phyloP scores from a whole-genome alignment of 495 filamentous ascomycete genomes.

The Xylaria grammica region DNA sequence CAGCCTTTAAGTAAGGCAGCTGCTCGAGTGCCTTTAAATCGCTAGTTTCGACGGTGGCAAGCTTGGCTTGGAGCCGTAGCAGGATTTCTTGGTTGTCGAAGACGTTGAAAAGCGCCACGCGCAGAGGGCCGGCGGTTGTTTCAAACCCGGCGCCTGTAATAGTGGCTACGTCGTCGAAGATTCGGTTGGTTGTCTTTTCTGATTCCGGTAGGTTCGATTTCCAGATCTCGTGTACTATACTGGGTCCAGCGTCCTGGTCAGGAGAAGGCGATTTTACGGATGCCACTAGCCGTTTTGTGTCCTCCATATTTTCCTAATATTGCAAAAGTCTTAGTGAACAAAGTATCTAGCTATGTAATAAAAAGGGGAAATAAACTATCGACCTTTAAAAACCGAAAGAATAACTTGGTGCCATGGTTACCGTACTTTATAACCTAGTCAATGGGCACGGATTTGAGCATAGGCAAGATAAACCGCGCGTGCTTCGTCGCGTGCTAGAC shows the following conservation, averaged over 20 bases:
- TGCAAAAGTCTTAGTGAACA: no score
- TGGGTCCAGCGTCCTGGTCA: background rate
- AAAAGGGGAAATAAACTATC: no score
- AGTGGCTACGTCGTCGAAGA: conserved; percentile 28
- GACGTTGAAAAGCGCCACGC: conserved; percentile 30
- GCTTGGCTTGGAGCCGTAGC: conserved; percentile 20
- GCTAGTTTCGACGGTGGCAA: conserved; percentile 17
- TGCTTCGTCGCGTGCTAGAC: no score
- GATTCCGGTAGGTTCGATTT: conserved; percentile 7
- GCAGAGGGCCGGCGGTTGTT: conserved; percentile 28
- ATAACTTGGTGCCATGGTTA: no score
- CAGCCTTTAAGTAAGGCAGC: conserved; percentile 43
- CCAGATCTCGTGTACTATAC: background rate
- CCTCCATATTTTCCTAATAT: conserved; percentile 19
- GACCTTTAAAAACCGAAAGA: no score
- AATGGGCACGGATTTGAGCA: no score
- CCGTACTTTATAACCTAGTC: no score
- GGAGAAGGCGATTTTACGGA: background rate
- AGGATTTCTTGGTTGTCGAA: conserved; percentile 26
- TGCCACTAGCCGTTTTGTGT: background rate
- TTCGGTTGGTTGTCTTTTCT: conserved; percentile 29
- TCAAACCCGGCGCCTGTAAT: conserved; percentile 32
- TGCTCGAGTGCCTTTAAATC: conserved; percentile 33
- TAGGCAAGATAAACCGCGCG: no score
- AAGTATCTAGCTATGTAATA: no score